Evolutionary conservation across 2,329 filamentous ascomycete genomes (phyloP), one percentile per base, ranked within the genome.

Genomic region (Didymella glomerata): DNA sequence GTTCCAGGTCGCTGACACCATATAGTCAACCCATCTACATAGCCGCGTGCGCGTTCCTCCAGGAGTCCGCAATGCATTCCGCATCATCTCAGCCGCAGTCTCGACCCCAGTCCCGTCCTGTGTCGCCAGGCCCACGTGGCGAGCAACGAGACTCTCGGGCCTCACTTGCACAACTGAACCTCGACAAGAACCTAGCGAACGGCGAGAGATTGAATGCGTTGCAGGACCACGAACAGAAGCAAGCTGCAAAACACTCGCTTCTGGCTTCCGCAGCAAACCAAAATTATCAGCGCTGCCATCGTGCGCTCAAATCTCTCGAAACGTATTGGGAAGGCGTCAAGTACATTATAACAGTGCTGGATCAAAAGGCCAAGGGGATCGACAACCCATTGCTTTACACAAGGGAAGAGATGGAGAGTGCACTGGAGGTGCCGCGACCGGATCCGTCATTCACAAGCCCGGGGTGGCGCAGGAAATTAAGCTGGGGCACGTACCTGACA

Each of bases 11-110:
- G 38, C 70, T 73, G 52, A 74, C 40, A 27, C n/a, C n/a, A n/a
- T n/a, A n/a, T 57, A 92, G 90, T 47, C 92, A 96, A 75, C 92
- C 92, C 0, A 96, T 96, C 70, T 96, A 96, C 68, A 94, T 96
- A 60, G 92, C 92, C 0, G 92, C 92, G 0, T 96, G 92, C 71
- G 92, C 92, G 0, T 96, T 96, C 67, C 80, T 96, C 16, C 92
- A 92, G 79, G 92, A 96, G 72, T 92, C 90, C 4, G 88, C 87
- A 3, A 85, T 89, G 14, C 88, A 88, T 62, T 88, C 89, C 0
- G 79, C 80, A 22, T 89, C 89, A 0, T 86, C 84, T 3, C 83
- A 88, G 57, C 82, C 87, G 20, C 74, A 88, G 27, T 91, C 89
- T 0, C 83, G 87, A 53, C 86, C 87, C 4, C 56, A 46, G 27